Conservation (phyloP, 2,329 filamentous ascomycete genomes). For the Aspergillus sp. region DNA sequence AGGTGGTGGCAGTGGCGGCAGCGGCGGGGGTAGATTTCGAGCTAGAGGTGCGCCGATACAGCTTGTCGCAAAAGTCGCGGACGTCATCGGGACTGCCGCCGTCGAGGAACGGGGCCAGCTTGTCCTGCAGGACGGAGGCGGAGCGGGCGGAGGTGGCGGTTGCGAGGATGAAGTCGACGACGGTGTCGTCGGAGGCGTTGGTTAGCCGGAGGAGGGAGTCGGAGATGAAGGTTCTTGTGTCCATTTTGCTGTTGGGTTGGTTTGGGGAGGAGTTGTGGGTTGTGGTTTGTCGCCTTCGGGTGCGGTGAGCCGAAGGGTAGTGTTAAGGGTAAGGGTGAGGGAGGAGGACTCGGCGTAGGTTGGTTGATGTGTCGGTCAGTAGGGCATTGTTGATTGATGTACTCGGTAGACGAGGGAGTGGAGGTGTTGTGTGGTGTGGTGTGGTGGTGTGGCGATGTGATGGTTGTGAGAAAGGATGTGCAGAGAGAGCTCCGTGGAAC, state of each 20-base stretch:
- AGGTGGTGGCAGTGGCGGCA: conserved; percentile 19
- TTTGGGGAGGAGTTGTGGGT: too few species aligned
- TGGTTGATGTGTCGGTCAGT: background rate
- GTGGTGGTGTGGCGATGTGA: too few species aligned
- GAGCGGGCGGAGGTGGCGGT: conserved; percentile 54
- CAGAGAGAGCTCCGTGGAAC: too few species aligned
- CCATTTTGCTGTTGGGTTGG: conserved; percentile 27
- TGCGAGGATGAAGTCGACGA: conserved; percentile 57
- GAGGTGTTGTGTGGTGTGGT: too few species aligned
- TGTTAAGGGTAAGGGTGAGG: too few species aligned
- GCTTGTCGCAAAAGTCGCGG: conserved; percentile 46
- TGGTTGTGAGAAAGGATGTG: too few species aligned
- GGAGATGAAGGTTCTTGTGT: conserved; percentile 44
- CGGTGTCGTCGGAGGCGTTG: conserved; percentile 55
- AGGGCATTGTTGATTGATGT: background rate
- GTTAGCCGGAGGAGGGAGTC: conserved; percentile 54
- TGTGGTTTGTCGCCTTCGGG: too few species aligned
- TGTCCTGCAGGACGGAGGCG: conserved; percentile 47
- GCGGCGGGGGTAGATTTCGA: background rate
- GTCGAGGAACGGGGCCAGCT: conserved; percentile 54
- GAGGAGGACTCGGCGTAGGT: too few species aligned
- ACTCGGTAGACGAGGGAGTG: too few species aligned
- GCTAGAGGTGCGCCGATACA: conserved; percentile 36
- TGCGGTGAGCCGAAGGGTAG: too few species aligned
- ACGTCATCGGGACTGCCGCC: conserved; percentile 45